These are phyloP conservation scores for Chalciporus sphaerocephalus DNA, from an alignment of 768 basidiomycete species.

Conservation along the genomic window DNA sequence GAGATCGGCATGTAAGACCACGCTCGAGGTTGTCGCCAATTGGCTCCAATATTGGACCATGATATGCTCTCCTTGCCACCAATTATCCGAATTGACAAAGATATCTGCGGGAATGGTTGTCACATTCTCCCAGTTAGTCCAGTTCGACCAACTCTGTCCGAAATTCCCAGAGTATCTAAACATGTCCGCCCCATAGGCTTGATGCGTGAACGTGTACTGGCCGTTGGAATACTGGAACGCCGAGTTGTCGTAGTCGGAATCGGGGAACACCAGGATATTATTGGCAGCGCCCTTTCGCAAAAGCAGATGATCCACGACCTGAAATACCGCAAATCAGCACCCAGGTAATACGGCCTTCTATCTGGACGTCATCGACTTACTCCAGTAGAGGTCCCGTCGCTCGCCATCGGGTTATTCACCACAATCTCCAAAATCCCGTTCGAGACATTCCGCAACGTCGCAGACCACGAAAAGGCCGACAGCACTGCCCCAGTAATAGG, in stretches of 20 bases:
- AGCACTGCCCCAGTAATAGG: constrained; percentile 49
- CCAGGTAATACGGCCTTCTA: not conserved
- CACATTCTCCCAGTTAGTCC: constrained; percentile 73
- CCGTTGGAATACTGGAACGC: constrained; percentile 56
- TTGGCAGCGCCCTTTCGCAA: constrained; percentile 70
- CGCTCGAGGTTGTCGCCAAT: constrained; percentile 53
- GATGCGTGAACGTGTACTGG: constrained; percentile 74
- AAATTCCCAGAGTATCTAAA: constrained; percentile 87
- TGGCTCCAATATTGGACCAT: constrained; percentile 90
- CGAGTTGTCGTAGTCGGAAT: constrained; percentile 66
- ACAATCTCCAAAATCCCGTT: constrained; percentile 80
- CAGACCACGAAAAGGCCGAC: constrained; percentile 71
- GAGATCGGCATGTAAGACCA: constrained; percentile 75
- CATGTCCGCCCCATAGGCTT: constrained; percentile 80
- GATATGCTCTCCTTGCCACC: constrained; percentile 83
- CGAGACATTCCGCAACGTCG: constrained; percentile 66
- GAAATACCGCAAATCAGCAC: constrained; percentile 3
- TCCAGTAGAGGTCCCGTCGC: constrained; percentile 44
- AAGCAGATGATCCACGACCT: constrained; percentile 73
- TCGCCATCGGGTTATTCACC: constrained; percentile 51
- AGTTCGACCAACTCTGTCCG: constrained; percentile 77
- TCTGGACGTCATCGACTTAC: constrained; percentile 37
- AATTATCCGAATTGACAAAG: constrained; percentile 46
- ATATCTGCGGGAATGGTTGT: constrained; percentile 57
- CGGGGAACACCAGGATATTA: constrained; percentile 87